Conservation (phyloP, 371 early-diverging fungal species). For the Mucor racemosus region DNA sequence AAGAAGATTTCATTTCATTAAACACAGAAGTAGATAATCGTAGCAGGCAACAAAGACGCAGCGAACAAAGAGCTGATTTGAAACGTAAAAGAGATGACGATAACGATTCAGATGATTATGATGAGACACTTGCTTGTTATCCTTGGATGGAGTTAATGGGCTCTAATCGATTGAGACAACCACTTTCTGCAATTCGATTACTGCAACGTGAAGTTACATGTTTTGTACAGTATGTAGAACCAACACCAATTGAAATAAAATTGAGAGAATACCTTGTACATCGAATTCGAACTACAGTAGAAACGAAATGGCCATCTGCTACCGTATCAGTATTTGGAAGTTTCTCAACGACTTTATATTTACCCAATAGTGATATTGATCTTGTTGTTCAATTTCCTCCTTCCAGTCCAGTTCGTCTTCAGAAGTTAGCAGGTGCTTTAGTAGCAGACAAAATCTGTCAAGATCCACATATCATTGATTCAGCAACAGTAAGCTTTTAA, state of each 20-base stretch:
- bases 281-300: constrained; percentile 59
- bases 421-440: constrained; percentile 23
- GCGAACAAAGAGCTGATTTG: constrained; percentile 13
- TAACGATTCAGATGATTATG: background rate
- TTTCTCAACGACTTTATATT: constrained; percentile 81
- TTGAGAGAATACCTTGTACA: constrained; percentile 74
- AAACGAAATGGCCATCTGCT: constrained; percentile 42
- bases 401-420: constrained; percentile 9
- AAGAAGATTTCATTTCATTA: constrained; percentile 36
- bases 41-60: constrained; percentile 28
- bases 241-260: constrained; percentile 77
- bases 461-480: constrained; percentile 50
- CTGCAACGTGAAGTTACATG: constrained; percentile 31
- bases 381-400: constrained; percentile 60
- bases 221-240: constrained; percentile 68
- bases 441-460: constrained; percentile 25
- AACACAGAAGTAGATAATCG: constrained; percentile 18
- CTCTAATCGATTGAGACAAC: background rate
- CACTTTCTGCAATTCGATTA: constrained; percentile 13
- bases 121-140: constrained; percentile 14
- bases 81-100: constrained; percentile 5
- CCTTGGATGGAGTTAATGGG: constrained; percentile 33
- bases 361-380: constrained; percentile 83
- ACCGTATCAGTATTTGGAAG: constrained; percentile 82
- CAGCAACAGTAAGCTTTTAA: constrained; percentile 49